phyloP scores from a whole-genome alignment of 1,284 basidiomycete genomes.

The Thecaphora frezii region DNA sequence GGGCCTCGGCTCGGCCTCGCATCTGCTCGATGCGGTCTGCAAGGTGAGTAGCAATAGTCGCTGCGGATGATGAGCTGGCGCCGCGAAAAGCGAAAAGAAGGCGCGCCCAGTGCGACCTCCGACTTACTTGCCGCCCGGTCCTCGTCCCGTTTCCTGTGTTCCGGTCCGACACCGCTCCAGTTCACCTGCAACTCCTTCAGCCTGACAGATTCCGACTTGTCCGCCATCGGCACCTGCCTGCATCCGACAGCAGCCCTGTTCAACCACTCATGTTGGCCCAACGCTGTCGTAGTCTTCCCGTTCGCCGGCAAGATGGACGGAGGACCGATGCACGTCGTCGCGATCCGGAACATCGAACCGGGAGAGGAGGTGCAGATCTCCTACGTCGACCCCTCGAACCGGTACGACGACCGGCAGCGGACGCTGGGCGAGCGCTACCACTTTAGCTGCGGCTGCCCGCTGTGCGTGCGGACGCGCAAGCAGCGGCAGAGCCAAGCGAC shows the following conservation, averaged over 20 bases:
- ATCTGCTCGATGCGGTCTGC: conserved; percentile 28
- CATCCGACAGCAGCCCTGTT: conserved; percentile 77
- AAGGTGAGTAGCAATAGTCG: not conserved
- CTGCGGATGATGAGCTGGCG: too few relatives aligned
- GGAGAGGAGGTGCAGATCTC: conserved; percentile 64
- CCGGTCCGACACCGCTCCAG: too few relatives aligned
- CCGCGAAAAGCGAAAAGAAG: too few relatives aligned
- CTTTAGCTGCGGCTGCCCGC: conserved; percentile 73
- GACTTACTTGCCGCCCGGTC: too few relatives aligned
- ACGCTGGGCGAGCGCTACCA: conserved; percentile 73
- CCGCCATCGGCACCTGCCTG: conserved; percentile 76
- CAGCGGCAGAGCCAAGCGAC: conserved; percentile 12
- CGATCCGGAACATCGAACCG: conserved; percentile 59
- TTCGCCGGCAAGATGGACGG: conserved; percentile 40
- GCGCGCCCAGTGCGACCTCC: too few relatives aligned
- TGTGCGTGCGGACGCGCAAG: conserved; percentile 63
- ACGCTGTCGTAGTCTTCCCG: conserved; percentile 87
- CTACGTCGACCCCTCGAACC: conserved; percentile 79
- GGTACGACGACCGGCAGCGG: conserved; percentile 67
- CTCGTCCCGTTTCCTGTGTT: too few relatives aligned
- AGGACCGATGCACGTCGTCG: conserved; percentile 65
- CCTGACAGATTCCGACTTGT: conserved; percentile 64
- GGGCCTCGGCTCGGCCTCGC: conserved; percentile 26
- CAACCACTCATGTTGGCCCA: conserved; percentile 89
- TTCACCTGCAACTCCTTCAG: conserved; percentile 87